Percentiles rank a stretch among this genome's conserved stretches.
These are phyloP conservation scores for Gossypium thurberi DNA, from an alignment of 345 rosid species.

Conservation along the genomic window DNA sequence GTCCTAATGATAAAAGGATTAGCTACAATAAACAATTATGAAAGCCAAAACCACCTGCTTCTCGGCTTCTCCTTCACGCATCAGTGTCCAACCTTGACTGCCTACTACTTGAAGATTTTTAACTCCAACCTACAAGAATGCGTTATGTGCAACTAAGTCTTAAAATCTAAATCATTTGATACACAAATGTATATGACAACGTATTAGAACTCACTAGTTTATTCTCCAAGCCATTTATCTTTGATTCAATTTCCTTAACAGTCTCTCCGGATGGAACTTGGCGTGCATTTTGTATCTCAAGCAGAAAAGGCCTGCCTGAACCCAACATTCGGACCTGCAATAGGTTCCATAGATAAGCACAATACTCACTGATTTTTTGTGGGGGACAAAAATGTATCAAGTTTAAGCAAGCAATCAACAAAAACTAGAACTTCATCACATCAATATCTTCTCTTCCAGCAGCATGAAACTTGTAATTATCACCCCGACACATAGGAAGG, in stretches of 20 bases:
- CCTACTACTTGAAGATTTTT: conserved; percentile 62
- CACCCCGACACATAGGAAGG: conserved; percentile 71
- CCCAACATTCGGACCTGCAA: conserved; percentile 97
- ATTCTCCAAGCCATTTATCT: conserved; percentile 52
- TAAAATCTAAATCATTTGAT: neutral
- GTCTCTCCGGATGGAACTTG: conserved; percentile 52
- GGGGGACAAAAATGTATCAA: conserved; percentile 2
- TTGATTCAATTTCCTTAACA: conserved; percentile 56
- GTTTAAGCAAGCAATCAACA: conserved; percentile 5
- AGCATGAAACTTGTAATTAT: conserved; percentile 89
- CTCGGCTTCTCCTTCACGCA: conserved; percentile 98
- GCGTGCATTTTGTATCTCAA: conserved; percentile 86
- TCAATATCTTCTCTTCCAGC: conserved; percentile 99
- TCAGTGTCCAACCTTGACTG: conserved; percentile 69
- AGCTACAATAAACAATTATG: neutral
- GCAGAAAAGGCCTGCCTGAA: conserved; percentile 94
- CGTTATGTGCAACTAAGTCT: neutral
- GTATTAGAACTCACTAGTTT: conserved; percentile 49
- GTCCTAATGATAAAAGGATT: neutral
- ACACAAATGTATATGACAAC: neutral
- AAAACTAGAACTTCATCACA: conserved; percentile 33
- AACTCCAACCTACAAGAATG: conserved; percentile 54
- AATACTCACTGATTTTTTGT: neutral
- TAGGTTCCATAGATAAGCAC: conserved; percentile 18
- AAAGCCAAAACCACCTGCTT: conserved; percentile 56